phyloP scores from a whole-genome alignment of 2,329 filamentous ascomycete genomes.

The Aquanectria penicillioides region DNA sequence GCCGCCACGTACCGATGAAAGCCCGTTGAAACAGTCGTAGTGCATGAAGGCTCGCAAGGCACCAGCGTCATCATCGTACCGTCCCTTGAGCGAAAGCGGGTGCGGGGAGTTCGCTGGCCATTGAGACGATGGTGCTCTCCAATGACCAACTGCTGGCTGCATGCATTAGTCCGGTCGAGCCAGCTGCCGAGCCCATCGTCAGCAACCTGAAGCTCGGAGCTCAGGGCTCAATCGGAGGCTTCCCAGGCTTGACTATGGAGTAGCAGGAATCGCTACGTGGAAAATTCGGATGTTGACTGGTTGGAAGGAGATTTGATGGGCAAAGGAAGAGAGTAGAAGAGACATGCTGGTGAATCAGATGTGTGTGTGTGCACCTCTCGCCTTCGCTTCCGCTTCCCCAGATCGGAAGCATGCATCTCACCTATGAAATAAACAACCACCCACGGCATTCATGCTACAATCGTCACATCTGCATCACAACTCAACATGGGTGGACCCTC shows the following conservation, averaged over 20 bases:
- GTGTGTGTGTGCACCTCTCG: conserved; percentile 4
- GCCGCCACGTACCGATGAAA: conserved; percentile 8
- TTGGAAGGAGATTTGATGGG: not conserved
- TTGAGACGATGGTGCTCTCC: conserved; percentile 5
- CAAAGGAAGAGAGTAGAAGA: not conserved
- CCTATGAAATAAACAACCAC: no score
- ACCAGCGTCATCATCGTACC: conserved; percentile 18
- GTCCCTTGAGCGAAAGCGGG: conserved; percentile 8
- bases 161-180: conserved; percentile 17
- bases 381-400: conserved; percentile 7
- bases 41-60: not conserved
- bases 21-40: not conserved
- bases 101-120: conserved; percentile 16
- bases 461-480: conserved; percentile 24
- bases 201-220: no score
- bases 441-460: conserved; percentile 14
- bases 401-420: not conserved
- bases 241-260: not conserved
- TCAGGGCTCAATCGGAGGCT: not conserved
- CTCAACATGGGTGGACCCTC: conserved; percentile 28
- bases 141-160: conserved; percentile 9
- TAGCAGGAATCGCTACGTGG: not conserved
- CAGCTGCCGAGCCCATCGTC: not conserved
- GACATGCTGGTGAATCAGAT: not conserved
- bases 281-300: not conserved